phyloP scores from a whole-genome alignment of 305 asterid species.

The Striga hermonthica region DNA sequence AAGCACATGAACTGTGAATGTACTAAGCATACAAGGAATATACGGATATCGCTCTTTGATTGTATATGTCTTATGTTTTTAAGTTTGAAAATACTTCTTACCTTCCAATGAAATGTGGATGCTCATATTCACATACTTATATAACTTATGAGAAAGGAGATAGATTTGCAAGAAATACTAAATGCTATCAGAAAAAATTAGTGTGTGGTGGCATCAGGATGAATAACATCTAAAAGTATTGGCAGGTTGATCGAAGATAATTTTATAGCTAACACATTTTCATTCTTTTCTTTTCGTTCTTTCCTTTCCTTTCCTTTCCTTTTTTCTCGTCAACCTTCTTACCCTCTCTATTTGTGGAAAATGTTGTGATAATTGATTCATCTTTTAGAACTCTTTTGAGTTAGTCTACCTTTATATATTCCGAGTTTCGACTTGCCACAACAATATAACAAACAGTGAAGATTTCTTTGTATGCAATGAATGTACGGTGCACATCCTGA shows the following conservation, averaged over 20 bases:
- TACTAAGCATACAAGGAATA: neutral
- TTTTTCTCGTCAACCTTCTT: no score
- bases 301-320: neutral
- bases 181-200: neutral
- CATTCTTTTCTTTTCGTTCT: neutral
- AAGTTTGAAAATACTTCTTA: neutral
- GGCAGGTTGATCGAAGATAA: neutral
- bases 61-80: neutral
- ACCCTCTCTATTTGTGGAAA: no score
- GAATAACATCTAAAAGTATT: neutral
- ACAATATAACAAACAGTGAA: neutral
- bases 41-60: neutral
- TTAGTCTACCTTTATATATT: neutral
- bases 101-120: slow-evolving; percentile 6
- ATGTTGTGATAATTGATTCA: slow-evolving; percentile 5
- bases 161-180: neutral
- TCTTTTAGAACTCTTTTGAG: slow-evolving; percentile 3
- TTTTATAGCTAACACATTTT: neutral
- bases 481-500: slow-evolving; percentile 16
- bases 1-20: neutral
- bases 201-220: slow-evolving; percentile 14
- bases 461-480: neutral
- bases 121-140: slow-evolving; percentile 12
- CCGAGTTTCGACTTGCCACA: neutral
- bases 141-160: neutral